Conservation (phyloP, 2,329 filamentous ascomycete species). For the Alternaria arbusti region DNA sequence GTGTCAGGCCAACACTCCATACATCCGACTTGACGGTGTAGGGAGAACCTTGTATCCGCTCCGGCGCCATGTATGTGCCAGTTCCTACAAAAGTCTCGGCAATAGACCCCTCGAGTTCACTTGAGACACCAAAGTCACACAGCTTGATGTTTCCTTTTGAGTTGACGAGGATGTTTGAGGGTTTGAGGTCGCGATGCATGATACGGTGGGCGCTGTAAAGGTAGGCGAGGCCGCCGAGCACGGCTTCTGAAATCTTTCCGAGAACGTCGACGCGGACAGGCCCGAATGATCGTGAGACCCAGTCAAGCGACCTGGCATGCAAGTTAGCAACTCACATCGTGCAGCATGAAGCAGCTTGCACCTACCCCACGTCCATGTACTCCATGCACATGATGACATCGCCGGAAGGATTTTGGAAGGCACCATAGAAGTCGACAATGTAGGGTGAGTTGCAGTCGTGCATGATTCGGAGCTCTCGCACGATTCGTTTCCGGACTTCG, state of each 20-base stretch:
- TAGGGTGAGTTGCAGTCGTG: slow-evolving; percentile 96
- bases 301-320: slow-evolving; percentile 77
- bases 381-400: slow-evolving; percentile 99
- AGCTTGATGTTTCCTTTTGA: slow-evolving; percentile 94
- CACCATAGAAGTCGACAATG: slow-evolving; percentile 97
- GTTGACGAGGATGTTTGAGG: slow-evolving; percentile 96
- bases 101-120: slow-evolving; percentile 95
- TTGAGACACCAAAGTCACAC: slow-evolving; percentile 98
- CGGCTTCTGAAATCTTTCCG: slow-evolving; percentile 96
- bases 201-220: slow-evolving; percentile 95
- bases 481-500: slow-evolving; percentile 94
- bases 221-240: slow-evolving; percentile 90
- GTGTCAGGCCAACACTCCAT: slow-evolving; percentile 93
- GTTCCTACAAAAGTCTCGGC: slow-evolving; percentile 98
- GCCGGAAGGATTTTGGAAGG: slow-evolving; percentile 93
- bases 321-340: slow-evolving; percentile 17
- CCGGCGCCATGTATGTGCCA: slow-evolving; percentile 98
- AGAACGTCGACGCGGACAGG: slow-evolving; percentile 95
- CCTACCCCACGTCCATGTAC: slow-evolving; percentile 98
- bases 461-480: slow-evolving; percentile 97
- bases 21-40: slow-evolving; percentile 99
- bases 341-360: slow-evolving; percentile 20
- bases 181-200: slow-evolving; percentile 99
- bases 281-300: slow-evolving; percentile 92
- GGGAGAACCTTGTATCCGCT: slow-evolving; percentile 94